These are phyloP conservation scores for Brettanomyces anomalus DNA, from an alignment of 805 yeast species.

Conservation along the genomic window DNA sequence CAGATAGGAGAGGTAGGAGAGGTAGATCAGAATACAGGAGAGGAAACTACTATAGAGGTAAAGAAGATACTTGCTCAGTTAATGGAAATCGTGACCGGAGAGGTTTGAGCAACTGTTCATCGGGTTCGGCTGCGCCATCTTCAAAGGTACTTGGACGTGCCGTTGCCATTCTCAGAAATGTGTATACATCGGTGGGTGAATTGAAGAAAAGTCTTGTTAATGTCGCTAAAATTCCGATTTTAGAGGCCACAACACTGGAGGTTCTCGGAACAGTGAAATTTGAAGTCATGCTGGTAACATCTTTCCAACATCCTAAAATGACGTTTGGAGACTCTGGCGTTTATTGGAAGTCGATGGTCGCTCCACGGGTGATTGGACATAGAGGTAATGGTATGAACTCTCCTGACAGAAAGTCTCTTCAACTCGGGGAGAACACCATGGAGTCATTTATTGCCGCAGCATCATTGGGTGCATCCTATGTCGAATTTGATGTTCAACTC, in stretches of 20 bases:
- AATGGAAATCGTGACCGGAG: neutral
- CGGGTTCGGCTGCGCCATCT: too few relatives aligned
- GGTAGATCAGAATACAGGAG: too few relatives aligned
- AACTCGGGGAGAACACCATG: conserved; percentile 90
- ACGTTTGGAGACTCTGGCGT: conserved; percentile 60
- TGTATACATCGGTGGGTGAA: conserved; percentile 58
- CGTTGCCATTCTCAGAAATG: conserved; percentile 58
- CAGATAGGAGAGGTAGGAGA: too few relatives aligned
- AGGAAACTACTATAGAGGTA: neutral
- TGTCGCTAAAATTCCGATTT: conserved; percentile 61
- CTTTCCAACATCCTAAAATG: conserved; percentile 67
- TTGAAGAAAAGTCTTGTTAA: conserved; percentile 60
- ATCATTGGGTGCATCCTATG: conserved; percentile 90
- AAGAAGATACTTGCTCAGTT: neutral
- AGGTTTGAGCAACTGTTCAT: too few relatives aligned
- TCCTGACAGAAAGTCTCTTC: conserved; percentile 63
- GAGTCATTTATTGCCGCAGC: conserved; percentile 96
- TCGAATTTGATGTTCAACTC: conserved; percentile 92
- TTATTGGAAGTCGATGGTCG: conserved; percentile 84
- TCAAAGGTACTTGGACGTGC: conserved; percentile 67
- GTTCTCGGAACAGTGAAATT: conserved; percentile 71
- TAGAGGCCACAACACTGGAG: conserved; percentile 63
- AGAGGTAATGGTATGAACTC: conserved; percentile 90
- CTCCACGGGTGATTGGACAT: conserved; percentile 91
- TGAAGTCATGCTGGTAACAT: conserved; percentile 60